Evolutionary conservation across 1,139 yeast genomes (phyloP), one percentile per base, ranked within the genome.

Genomic region (Lodderomyces beijingensis): DNA sequence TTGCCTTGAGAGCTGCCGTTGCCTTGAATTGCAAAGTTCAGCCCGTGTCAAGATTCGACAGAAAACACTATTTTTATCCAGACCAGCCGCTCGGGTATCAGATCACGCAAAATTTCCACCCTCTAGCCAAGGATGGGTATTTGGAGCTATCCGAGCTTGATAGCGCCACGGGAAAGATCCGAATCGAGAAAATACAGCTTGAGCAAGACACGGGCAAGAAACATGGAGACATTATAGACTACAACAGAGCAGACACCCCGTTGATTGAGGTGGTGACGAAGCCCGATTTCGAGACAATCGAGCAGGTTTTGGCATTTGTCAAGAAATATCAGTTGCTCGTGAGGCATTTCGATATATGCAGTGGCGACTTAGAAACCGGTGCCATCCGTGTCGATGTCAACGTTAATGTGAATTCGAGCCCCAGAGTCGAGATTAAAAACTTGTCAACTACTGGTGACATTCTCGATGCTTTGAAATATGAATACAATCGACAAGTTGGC

Each of bases 31-130:
- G 89, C 41, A 55, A 66, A 0, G 70, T 91, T 13, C 75, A 77
- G 39, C 43, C 57, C 0, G 45, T 53, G 8, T 82, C 91, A 0
- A 63, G 80, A 2, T 91, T 91, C 54, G 99, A 91, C 52, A 65
- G 99, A 42, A 91, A 91, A 54, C 99, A 91, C 55, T 91, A 91
- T 55, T 89, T 91, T 55, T 91, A 91, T 53, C 93, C 93, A 1
- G 99, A 91, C 55, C 97, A 91, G 55, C 98, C 98, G 0, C 62
- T 85, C 34, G 99, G 99, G 0, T 91, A 88, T 55, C 99, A 91
- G 53, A 81, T 91, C 36, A 91, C 99, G 0, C 99, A 91, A 58
- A 85, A 78, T 49, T 87, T 74, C 51, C 70, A 71, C 30, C 97
- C 99, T 1, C 65, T 85, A 31, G 95, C 96, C 1, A 65, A 55